Conservation (phyloP, 768 basidiomycete species). For the Lyophyllum decastes region DNA sequence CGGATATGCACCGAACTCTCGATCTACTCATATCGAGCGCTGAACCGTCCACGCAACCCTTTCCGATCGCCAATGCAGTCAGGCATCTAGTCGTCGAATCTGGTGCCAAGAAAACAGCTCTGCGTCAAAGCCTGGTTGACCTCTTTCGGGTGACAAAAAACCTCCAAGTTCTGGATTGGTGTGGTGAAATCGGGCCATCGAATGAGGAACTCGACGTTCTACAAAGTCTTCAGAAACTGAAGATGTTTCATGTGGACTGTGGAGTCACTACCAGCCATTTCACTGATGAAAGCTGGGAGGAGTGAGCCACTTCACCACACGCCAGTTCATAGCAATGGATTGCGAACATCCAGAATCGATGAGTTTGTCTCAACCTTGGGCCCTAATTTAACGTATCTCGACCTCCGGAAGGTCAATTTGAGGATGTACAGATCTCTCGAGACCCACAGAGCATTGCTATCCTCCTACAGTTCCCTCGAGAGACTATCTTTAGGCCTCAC, state of each 20-base stretch:
- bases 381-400: slow-evolving; percentile 7
- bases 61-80: background rate
- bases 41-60: background rate
- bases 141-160: background rate
- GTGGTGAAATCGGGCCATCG: background rate
- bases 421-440: slow-evolving; percentile 1
- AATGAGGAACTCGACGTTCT: background rate
- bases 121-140: background rate
- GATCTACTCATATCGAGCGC: background rate
- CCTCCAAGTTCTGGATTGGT: background rate
- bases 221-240: background rate
- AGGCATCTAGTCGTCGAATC: background rate
- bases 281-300: background rate
- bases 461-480: slow-evolving; percentile 8
- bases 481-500: slow-evolving; percentile 20
- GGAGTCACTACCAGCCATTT: background rate
- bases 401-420: slow-evolving; percentile 12
- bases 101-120: background rate
- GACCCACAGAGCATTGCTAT: slow-evolving; percentile 1
- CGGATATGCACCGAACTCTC: background rate
- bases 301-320: background rate
- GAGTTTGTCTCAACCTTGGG: slow-evolving; percentile 11
- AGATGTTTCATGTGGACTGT: background rate
- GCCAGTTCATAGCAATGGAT: background rate
- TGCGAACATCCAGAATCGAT: slow-evolving; percentile 7